Conservation (phyloP, 768 basidiomycete genomes). For the Russula brevipes region DNA sequence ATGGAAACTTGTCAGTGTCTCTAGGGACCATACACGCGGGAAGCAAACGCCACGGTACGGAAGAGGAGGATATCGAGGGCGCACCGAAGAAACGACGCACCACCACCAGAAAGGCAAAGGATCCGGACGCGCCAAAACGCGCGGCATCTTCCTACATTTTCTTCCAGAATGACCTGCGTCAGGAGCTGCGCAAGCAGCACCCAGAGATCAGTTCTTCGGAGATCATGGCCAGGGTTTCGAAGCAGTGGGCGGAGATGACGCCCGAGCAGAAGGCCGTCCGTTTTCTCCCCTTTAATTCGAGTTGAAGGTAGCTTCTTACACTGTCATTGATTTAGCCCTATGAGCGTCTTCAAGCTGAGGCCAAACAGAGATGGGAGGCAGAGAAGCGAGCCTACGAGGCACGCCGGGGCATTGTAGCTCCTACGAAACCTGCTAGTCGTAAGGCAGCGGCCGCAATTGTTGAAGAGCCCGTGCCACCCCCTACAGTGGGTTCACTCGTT, state of each 20-base stretch:
- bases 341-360: constrained; percentile 43
- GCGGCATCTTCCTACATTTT: constrained; percentile 90
- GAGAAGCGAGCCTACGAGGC: constrained; percentile 65
- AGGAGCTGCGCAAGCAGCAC: constrained; percentile 58
- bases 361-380: constrained; percentile 59
- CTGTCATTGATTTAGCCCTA: constrained; percentile 43
- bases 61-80: constrained; percentile 28
- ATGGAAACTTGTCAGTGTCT: constrained; percentile 20
- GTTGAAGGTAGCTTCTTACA: constrained; percentile 19
- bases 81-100: constrained; percentile 47
- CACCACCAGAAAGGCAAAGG: constrained; percentile 61
- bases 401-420: constrained; percentile 32
- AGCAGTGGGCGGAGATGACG: constrained; percentile 66
- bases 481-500: background rate
- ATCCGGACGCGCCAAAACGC: constrained; percentile 92
- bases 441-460: background rate
- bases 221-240: constrained; percentile 63
- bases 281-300: constrained; percentile 12
- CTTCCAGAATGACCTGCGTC: constrained; percentile 89
- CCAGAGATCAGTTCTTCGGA: constrained; percentile 67
- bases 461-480: constrained; percentile 11
- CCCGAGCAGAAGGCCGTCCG: constrained; percentile 71
- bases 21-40: background rate
- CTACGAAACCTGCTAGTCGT: constrained; percentile 1
- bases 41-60: constrained; percentile 48